Percentiles rank a stretch among this genome's conserved stretches.
Evolutionary conservation across 805 yeast genomes (phyloP).

Genomic region (Lachancea kluyveri): DNA sequence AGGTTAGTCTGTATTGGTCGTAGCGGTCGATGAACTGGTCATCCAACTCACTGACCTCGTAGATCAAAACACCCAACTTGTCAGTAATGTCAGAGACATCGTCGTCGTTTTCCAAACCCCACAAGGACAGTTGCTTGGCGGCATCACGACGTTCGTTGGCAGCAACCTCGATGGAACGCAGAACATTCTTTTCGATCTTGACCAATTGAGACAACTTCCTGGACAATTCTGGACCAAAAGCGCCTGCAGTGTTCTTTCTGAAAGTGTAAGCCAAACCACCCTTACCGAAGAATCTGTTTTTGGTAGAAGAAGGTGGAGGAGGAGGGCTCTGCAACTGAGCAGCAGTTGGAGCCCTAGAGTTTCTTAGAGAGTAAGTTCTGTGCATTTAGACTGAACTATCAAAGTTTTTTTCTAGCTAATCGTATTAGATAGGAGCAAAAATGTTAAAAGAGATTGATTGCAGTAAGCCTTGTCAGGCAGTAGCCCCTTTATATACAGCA

Average conservation of each 20-base stretch:
- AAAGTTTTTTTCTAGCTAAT: background rate
- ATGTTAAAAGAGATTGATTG: no score
- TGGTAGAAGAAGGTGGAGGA: conserved; percentile 85
- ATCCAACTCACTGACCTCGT: conserved; percentile 80
- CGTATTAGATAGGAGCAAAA: no score
- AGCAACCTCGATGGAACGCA: conserved; percentile 71
- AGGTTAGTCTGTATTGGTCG: conserved; percentile 78
- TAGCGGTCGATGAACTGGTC: conserved; percentile 82
- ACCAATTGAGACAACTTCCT: conserved; percentile 68
- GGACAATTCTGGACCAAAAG: conserved; percentile 74
- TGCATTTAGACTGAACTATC: conserved; percentile 51
- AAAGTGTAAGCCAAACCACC: conserved; percentile 52
- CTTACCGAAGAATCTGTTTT: conserved; percentile 81
- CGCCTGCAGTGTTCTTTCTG: conserved; percentile 70
- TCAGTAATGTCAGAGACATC: conserved; percentile 83
- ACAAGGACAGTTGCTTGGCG: conserved; percentile 72
- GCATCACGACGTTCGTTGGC: conserved; percentile 76
- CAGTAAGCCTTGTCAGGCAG: no score
- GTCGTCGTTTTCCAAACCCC: conserved; percentile 88
- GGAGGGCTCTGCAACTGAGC: conserved; percentile 93
- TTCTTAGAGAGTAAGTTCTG: conserved; percentile 96
- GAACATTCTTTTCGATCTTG: conserved; percentile 76
- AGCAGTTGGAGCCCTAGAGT: conserved; percentile 94
- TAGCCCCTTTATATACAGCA: no score
- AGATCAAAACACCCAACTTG: conserved; percentile 75